A percentile compares a stretch with the other conserved stretches of the same genome.
These are phyloP conservation scores for Aureobasidium musti DNA, from an alignment of 2,329 filamentous ascomycete genomes.

Conservation along the genomic window DNA sequence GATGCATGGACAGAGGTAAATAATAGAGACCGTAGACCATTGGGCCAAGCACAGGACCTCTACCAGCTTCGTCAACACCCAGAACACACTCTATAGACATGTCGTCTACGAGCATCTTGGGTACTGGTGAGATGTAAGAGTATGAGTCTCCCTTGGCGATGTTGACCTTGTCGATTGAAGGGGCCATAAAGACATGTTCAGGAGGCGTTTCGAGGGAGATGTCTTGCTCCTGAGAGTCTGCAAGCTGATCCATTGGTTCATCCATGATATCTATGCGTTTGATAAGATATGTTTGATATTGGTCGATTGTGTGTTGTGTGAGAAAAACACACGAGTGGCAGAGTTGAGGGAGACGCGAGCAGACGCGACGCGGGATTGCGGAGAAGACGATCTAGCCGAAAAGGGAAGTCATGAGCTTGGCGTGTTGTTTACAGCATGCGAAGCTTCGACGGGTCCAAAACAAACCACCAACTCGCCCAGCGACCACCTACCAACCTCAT, in stretches of 20 bases:
- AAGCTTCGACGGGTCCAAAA: not conserved
- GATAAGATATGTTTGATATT: not conserved
- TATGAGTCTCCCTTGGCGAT: conserved; percentile 51
- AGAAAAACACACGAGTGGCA: not conserved
- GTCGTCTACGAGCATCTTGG: conserved; percentile 45
- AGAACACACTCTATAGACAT: conserved; percentile 67
- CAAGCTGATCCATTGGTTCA: conserved; percentile 37
- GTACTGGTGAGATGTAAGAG: conserved; percentile 51
- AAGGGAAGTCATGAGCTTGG: conserved; percentile 20
- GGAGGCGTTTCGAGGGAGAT: conserved; percentile 41
- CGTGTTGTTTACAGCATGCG: conserved; percentile 19
- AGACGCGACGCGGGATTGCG: conserved; percentile 3
- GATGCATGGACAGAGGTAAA: conserved; percentile 62
- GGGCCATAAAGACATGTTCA: conserved; percentile 49
- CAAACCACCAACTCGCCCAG: not conserved
- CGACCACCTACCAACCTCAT: not conserved
- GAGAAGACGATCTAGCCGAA: not conserved
- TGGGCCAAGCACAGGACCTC: conserved; percentile 85
- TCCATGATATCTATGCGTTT: conserved; percentile 34
- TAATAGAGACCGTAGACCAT: conserved; percentile 75
- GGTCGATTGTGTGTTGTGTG: not conserved
- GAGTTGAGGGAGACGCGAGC: not conserved
- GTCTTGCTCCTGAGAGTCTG: conserved; percentile 37
- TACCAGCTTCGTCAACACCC: conserved; percentile 90
- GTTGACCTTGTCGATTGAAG: conserved; percentile 47